Base-by-base conservation (phyloP, 768 basidiomycete genomes). In the Dentipellis sp. region DNA sequence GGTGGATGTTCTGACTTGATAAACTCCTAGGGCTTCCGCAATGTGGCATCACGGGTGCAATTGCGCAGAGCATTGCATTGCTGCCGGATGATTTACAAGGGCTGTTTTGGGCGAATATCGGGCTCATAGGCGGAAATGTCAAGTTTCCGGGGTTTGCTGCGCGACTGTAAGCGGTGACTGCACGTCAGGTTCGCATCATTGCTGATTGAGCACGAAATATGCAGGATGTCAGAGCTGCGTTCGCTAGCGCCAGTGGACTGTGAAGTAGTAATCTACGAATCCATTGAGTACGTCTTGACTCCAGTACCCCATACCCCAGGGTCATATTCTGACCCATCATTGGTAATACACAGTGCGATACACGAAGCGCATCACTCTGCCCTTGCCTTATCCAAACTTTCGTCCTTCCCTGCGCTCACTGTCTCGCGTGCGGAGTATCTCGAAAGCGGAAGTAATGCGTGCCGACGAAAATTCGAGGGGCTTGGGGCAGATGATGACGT, bases 21-120 rank as follows among this genome's bases (percentile, higher is more conserved):
- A 29, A 3, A 29, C 29, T 29, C 53, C 46, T 63, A 83, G 94
- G 92, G 7, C 68, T 97, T 42, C 79, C 84, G 10, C 94, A 97
- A 65, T 76, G 81, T 16, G 94, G 94, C 1, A 71, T 98, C 29
- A 75, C 91, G 37, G 79, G 78, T 55, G 82, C 85, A 10, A 81
- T 97, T 58, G 86, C 88, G 40, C 67, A 78, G 54, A 86, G 86
- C 56, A 92, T 98, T 64, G 75, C 79, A 0, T 70, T 79, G 34
- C 80, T 97, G 57, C 91, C 91, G 0, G 73, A 77, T 52, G 91
- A 94, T 63, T 63, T 94, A 22, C 90, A 85, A 62, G 94, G 91
- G 36, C 83, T 98, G 86, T 97, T 93, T 70, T 98, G 93, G 93
- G 83, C 83, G 36, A 91, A 97, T 68, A 93, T 98, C 58, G 89